These are phyloP conservation scores for Sarocladiaceae sp. DNA, from an alignment of 2,329 filamentous ascomycete species.

Conservation along the genomic window DNA sequence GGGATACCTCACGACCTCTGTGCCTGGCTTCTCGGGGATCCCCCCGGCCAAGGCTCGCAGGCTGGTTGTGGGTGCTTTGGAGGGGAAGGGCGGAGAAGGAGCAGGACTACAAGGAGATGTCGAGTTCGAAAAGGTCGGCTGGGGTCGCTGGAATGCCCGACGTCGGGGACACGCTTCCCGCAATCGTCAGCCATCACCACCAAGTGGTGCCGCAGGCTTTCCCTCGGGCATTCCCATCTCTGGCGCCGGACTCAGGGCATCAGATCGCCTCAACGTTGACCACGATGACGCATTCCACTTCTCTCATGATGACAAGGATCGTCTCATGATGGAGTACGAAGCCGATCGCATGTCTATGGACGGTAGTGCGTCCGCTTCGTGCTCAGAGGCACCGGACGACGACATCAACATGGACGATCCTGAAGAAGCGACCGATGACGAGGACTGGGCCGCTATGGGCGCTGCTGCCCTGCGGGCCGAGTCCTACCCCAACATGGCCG, in stretches of 20 bases:
- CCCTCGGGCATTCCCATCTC: slow-evolving; percentile 52
- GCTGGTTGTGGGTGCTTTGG: slow-evolving; percentile 85
- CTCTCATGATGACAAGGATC: slow-evolving; percentile 62
- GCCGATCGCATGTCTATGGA: slow-evolving; percentile 93
- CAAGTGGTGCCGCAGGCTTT: slow-evolving; percentile 27
- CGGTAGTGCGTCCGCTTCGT: slow-evolving; percentile 63
- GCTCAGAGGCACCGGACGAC: slow-evolving; percentile 66
- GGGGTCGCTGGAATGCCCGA: slow-evolving; percentile 91
- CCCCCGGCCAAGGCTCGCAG: slow-evolving; percentile 84
- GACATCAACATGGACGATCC: slow-evolving; percentile 66
- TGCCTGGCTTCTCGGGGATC: slow-evolving; percentile 87
- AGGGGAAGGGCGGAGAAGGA: slow-evolving; percentile 64
- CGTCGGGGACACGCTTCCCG: slow-evolving; percentile 57
- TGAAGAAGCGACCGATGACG: slow-evolving; percentile 85
- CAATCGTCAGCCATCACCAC: slow-evolving; percentile 31
- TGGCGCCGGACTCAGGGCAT: slow-evolving; percentile 35
- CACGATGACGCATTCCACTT: slow-evolving; percentile 71
- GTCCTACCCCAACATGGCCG: slow-evolving; percentile 51
- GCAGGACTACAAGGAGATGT: slow-evolving; percentile 63
- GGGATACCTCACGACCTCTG: slow-evolving; percentile 85
- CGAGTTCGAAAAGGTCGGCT: slow-evolving; percentile 91
- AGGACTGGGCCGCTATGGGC: slow-evolving; percentile 89
- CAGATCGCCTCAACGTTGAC: slow-evolving; percentile 41
- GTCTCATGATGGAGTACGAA: slow-evolving; percentile 74
- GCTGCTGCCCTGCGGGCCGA: slow-evolving; percentile 72